These are phyloP conservation scores for Fusarium sp. DNA, from an alignment of 2,329 filamentous ascomycete genomes.

Conservation along the genomic window DNA sequence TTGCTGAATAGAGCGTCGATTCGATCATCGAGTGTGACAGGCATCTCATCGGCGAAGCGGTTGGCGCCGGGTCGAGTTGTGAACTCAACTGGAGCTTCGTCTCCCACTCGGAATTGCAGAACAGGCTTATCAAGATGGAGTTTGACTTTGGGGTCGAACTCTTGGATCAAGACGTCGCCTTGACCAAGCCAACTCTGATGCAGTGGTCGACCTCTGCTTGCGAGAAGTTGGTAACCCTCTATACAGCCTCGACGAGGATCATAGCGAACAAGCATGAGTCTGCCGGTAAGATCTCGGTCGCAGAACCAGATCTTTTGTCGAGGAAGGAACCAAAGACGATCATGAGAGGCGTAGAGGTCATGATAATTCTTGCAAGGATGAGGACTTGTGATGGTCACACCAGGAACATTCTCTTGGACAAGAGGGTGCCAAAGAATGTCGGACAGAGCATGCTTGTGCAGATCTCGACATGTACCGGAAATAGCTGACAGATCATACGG, in stretches of 20 bases:
- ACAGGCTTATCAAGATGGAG: conserved; percentile 82
- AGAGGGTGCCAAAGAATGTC: conserved; percentile 79
- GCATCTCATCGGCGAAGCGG: conserved; percentile 63
- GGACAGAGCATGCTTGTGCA: conserved; percentile 69
- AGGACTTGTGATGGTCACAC: conserved; percentile 62
- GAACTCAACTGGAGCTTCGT: conserved; percentile 7
- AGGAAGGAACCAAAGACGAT: conserved; percentile 87
- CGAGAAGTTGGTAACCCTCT: conserved; percentile 81
- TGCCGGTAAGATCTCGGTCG: conserved; percentile 78
- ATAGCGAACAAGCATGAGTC: conserved; percentile 81
- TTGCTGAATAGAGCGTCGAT: conserved; percentile 69
- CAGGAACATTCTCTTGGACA: conserved; percentile 75
- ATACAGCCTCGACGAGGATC: conserved; percentile 79
- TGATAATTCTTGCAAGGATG: conserved; percentile 73
- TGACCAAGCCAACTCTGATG: conserved; percentile 75
- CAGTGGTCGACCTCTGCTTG: conserved; percentile 66
- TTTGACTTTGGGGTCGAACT: conserved; percentile 75
- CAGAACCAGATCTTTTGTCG: conserved; percentile 87
- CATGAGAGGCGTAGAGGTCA: conserved; percentile 78
- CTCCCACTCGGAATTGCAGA: conserved; percentile 62
- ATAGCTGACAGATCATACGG: conserved; percentile 71
- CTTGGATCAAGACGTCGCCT: conserved; percentile 73
- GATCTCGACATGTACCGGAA: conserved; percentile 69
- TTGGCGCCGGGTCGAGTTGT: conserved; percentile 44
- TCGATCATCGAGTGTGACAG: conserved; percentile 62